A percentile compares a stretch with the other conserved stretches of the same genome.
Evolutionary conservation across 306 rosid genomes (phyloP).

Genomic region (Quercus aquifolioides): DNA sequence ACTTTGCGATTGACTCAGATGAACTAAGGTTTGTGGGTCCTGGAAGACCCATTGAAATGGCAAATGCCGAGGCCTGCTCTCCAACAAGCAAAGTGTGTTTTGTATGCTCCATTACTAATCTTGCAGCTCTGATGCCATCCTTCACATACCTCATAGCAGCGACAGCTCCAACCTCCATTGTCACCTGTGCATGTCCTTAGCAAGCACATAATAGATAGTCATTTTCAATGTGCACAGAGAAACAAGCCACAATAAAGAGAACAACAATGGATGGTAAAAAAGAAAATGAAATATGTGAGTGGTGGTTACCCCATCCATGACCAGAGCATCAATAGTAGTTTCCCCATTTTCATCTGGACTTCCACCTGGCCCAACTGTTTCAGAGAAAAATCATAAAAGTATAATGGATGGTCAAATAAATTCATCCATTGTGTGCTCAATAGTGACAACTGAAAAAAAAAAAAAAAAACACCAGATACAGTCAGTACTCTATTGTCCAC

Average conservation of each 20-base stretch:
- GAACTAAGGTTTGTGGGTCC: constrained; percentile 89
- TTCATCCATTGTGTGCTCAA: not conserved
- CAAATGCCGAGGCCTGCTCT: constrained; percentile 81
- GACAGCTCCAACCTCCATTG: constrained; percentile 98
- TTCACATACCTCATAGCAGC: constrained; percentile 90
- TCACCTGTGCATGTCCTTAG: constrained; percentile 71
- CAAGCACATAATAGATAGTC: constrained; percentile 34
- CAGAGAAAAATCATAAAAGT: constrained; percentile 2
- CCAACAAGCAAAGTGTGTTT: constrained; percentile 88
- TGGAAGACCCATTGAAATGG: constrained; percentile 92
- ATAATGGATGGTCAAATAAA: not conserved
- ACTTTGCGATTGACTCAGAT: constrained; percentile 62
- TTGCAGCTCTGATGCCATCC: constrained; percentile 89
- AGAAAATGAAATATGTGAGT: constrained; percentile 9
- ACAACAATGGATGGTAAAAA: not conserved
- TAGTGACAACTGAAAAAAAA: not conserved
- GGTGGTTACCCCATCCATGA: constrained; percentile 86
- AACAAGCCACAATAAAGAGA: constrained; percentile 5
- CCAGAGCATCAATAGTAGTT: constrained; percentile 84
- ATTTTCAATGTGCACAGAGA: constrained; percentile 12
- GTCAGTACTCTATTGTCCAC: not conserved
- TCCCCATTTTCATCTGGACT: constrained; percentile 98
- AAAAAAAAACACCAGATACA: not conserved
- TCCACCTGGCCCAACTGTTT: constrained; percentile 94
- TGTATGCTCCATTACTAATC: constrained; percentile 75